Percentiles rank a stretch among this genome's conserved stretches.
phyloP scores from a whole-genome alignment of 257 asterid genomes.

The Ehretia macrophylla region DNA sequence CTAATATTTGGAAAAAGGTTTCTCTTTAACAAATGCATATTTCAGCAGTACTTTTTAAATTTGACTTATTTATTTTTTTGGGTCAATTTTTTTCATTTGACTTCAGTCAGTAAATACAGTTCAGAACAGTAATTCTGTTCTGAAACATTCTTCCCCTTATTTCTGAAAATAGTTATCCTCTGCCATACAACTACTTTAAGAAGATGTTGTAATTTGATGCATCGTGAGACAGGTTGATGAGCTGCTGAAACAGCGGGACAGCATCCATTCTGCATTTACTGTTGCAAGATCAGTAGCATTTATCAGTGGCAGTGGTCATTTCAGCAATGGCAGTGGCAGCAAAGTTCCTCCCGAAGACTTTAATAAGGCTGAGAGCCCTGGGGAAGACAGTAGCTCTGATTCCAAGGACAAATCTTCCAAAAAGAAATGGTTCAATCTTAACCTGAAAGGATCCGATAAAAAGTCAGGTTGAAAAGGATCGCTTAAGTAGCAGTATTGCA shows the following conservation, averaged over 20 bases:
- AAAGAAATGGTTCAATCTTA: slow-evolving; percentile 87
- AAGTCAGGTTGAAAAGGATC: slow-evolving; percentile 25
- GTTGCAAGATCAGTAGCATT: slow-evolving; percentile 50
- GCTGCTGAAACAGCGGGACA: slow-evolving; percentile 87
- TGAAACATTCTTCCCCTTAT: neutral
- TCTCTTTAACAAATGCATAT: no score
- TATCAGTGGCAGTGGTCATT: slow-evolving; percentile 61
- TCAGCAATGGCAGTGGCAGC: slow-evolving; percentile 84
- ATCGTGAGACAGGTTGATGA: slow-evolving; percentile 71
- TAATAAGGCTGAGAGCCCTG: slow-evolving; percentile 59
- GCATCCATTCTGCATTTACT: slow-evolving; percentile 75
- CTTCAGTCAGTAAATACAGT: no score
- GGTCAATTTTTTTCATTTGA: no score
- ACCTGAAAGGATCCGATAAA: slow-evolving; percentile 78
- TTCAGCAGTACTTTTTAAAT: no score
- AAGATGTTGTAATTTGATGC: neutral
- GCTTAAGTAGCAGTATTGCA: neutral
- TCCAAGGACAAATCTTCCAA: slow-evolving; percentile 74
- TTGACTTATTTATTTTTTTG: no score
- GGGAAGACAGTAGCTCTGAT: slow-evolving; percentile 89
- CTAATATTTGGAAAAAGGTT: no score
- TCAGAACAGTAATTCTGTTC: neutral
- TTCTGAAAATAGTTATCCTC: no score
- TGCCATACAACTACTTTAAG: neutral
- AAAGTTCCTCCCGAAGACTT: slow-evolving; percentile 54